Evolutionary conservation across 768 basidiomycete genomes (phyloP).

Genomic region (Suillus spraguei): DNA sequence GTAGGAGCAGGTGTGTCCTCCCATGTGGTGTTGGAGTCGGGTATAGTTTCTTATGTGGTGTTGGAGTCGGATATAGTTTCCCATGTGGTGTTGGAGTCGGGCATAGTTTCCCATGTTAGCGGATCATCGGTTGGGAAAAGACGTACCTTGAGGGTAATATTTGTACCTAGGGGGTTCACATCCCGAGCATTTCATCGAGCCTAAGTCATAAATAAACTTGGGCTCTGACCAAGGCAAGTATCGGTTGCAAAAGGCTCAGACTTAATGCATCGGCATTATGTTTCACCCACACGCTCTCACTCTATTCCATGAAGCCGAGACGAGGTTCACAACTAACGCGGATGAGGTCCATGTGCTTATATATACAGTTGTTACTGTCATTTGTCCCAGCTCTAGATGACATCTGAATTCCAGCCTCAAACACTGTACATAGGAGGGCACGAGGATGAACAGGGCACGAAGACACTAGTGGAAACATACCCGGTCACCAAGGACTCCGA

Average conservation of each 20-base stretch:
- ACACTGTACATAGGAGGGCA: not conserved
- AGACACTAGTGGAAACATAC: not conserved
- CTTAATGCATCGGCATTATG: not conserved
- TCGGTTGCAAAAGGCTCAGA: conserved; percentile 1
- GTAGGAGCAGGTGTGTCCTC: too few relatives aligned
- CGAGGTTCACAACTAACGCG: not conserved
- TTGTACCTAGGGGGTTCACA: not conserved
- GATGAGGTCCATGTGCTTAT: not conserved
- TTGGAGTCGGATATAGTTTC: too few relatives aligned
- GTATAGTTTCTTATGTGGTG: too few relatives aligned
- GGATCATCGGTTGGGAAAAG: too few relatives aligned
- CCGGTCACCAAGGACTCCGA: not conserved
- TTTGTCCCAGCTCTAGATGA: not conserved
- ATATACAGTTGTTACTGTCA: not conserved
- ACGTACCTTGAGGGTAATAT: too few relatives aligned
- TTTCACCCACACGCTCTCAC: not conserved
- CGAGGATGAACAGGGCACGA: not conserved
- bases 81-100: too few relatives aligned
- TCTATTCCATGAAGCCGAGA: not conserved
- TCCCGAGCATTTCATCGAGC: not conserved
- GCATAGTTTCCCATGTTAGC: too few relatives aligned
- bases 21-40: too few relatives aligned
- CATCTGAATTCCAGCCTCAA: not conserved
- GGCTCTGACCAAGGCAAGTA: not conserved
- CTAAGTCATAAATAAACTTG: not conserved